These are phyloP conservation scores for Lumnitzera racemosa DNA, from an alignment of 345 rosid genomes.

Conservation along the genomic window DNA sequence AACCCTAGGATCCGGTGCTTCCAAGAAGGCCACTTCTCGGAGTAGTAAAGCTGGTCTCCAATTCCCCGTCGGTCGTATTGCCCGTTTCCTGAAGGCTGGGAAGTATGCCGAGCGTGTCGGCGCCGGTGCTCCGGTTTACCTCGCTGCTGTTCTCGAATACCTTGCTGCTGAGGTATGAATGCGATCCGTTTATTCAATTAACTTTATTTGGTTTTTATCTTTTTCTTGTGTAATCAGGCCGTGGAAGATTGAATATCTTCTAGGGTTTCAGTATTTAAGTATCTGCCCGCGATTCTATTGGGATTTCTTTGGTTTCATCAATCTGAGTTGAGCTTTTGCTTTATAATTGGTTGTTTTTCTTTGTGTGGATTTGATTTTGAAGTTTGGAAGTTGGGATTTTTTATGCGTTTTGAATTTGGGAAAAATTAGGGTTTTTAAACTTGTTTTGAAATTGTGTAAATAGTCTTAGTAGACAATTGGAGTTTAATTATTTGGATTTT, in stretches of 20 bases:
- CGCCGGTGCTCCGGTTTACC: conserved; percentile 95
- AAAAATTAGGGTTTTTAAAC: too few relatives aligned
- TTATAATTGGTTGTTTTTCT: too few relatives aligned
- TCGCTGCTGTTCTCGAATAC: conserved; percentile 90
- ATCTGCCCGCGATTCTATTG: too few relatives aligned
- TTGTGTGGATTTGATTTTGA: too few relatives aligned
- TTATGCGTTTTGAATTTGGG: background rate
- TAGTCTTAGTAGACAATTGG: too few relatives aligned
- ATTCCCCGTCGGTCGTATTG: conserved; percentile 94
- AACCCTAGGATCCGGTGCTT: conserved; percentile 70
- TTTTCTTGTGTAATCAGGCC: too few relatives aligned
- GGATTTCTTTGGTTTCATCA: background rate
- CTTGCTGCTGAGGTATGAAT: conserved; percentile 79
- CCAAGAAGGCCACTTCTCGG: conserved; percentile 93
- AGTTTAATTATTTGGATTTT: background rate
- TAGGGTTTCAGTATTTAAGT: conserved; percentile 16
- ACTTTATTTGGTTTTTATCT: too few relatives aligned
- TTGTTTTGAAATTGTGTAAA: too few relatives aligned
- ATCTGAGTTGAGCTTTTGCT: background rate
- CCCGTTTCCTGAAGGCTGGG: conserved; percentile 88
- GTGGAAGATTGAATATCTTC: background rate
- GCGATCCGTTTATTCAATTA: background rate
- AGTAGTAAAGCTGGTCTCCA: conserved; percentile 96
- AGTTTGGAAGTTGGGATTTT: background rate
- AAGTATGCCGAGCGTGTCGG: conserved; percentile 96